Evolutionary conservation across 768 basidiomycete species (phyloP).

Genomic region (Leucocoprinus leucothites): DNA sequence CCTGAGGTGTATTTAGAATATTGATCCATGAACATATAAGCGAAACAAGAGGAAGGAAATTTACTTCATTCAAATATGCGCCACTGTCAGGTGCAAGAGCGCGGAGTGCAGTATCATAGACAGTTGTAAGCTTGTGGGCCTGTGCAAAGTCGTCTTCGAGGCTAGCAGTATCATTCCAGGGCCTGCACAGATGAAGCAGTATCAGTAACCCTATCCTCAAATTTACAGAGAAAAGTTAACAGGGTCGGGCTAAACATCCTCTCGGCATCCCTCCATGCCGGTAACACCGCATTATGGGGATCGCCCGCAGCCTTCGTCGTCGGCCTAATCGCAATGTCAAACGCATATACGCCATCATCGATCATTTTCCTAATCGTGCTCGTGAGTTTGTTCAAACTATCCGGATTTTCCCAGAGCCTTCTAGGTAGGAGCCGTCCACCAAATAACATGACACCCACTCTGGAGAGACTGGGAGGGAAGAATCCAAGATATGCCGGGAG

Average conservation of each 20-base stretch:
- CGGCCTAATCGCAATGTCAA: slow-evolving; percentile 18
- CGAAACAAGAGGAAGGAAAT: background rate
- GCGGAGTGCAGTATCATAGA: too few species aligned
- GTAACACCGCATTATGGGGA: slow-evolving; percentile 16
- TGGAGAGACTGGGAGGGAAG: background rate
- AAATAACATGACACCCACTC: slow-evolving; percentile 5
- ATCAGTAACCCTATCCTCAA: background rate
- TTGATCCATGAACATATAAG: background rate
- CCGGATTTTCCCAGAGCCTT: slow-evolving; percentile 7
- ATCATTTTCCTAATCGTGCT: slow-evolving; percentile 5
- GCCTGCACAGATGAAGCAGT: background rate
- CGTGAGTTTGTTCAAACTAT: slow-evolving; percentile 7
- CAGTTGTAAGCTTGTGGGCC: too few species aligned
- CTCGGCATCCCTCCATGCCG: slow-evolving; percentile 16
- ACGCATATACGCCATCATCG: slow-evolving; percentile 8
- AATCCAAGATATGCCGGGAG: too few species aligned
- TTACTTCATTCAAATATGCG: slow-evolving; percentile 19
- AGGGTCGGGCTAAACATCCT: slow-evolving; percentile 2
- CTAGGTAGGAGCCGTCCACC: slow-evolving; percentile 15
- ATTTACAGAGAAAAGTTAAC: background rate
- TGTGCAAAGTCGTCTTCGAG: slow-evolving; percentile 10
- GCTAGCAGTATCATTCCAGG: slow-evolving; percentile 14
- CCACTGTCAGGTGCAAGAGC: slow-evolving; percentile 3
- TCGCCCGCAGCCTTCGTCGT: slow-evolving; percentile 6
- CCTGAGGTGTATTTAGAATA: slow-evolving; percentile 2